These are phyloP conservation scores for Pseudotsuga menziesii DNA, from an alignment of 75 land plant species.

Conservation along the genomic window DNA sequence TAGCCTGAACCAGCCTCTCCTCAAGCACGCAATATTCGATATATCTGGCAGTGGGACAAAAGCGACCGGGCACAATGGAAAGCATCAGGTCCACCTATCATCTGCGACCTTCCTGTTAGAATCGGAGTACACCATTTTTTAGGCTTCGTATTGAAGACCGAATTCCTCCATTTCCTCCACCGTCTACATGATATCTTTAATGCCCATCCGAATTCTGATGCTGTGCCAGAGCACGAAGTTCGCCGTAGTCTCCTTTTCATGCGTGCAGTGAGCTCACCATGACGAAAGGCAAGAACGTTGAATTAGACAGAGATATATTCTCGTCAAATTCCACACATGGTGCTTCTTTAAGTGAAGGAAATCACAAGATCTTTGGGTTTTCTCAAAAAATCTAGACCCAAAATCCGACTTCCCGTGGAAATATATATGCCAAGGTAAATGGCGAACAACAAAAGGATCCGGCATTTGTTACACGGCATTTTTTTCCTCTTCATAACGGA, in stretches of 20 bases:
- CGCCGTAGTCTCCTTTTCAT: constrained; percentile 12
- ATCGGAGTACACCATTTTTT: constrained; percentile 21
- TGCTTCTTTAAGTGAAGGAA: too few relatives aligned
- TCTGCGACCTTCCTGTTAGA: constrained; percentile 18
- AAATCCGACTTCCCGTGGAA: too few relatives aligned
- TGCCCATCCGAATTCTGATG: constrained; percentile 25
- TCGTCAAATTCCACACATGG: too few relatives aligned
- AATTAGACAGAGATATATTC: too few relatives aligned
- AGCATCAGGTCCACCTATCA: constrained; percentile 9
- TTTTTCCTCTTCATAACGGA: too few relatives aligned
- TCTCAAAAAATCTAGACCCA: too few relatives aligned
- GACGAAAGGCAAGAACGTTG: too few relatives aligned
- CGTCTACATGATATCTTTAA: constrained; percentile 15
- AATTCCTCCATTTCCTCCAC: constrained; percentile 15
- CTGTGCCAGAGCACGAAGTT: constrained; percentile 19
- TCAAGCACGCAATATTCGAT: constrained; percentile 15
- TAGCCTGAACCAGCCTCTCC: constrained; percentile 13
- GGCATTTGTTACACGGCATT: too few relatives aligned
- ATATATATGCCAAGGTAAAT: too few relatives aligned
- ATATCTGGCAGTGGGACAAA: neutral
- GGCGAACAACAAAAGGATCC: too few relatives aligned
- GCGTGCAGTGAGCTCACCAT: too few relatives aligned
- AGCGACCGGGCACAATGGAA: neutral
- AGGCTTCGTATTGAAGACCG: constrained; percentile 9
- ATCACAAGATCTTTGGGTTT: too few relatives aligned